A percentile compares a stretch with the other conserved stretches of the same genome.
phyloP scores from a whole-genome alignment of 2,329 filamentous ascomycete species.

The Exserohilum rostratum region DNA sequence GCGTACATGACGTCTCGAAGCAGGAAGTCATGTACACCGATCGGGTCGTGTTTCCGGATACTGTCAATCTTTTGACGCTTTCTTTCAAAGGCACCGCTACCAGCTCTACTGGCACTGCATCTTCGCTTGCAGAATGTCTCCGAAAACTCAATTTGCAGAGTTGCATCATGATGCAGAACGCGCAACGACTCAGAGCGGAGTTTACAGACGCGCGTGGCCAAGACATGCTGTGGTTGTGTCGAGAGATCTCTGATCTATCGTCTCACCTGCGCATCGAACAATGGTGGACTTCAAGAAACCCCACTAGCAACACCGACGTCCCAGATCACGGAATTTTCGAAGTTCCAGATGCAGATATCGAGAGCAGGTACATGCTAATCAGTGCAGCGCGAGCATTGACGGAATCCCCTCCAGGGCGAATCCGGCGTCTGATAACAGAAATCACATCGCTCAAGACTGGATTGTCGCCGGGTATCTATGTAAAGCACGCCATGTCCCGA shows the following conservation, averaged over 20 bases:
- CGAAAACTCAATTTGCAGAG: too few species aligned
- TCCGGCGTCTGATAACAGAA: slow-evolving; percentile 52
- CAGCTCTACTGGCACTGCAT: slow-evolving; percentile 15
- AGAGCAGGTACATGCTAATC: too few species aligned
- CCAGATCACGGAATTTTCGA: slow-evolving; percentile 32
- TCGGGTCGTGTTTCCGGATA: slow-evolving; percentile 39
- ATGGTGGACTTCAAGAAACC: slow-evolving; percentile 2
- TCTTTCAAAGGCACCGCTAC: slow-evolving; percentile 23
- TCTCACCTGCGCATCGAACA: slow-evolving; percentile 13
- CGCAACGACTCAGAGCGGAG: slow-evolving; percentile 11
- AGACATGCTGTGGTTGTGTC: slow-evolving; percentile 40
- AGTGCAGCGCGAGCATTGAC: background rate
- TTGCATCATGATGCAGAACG: slow-evolving; percentile 19
- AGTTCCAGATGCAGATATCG: too few species aligned
- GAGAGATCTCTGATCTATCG: slow-evolving; percentile 36
- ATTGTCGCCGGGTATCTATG: slow-evolving; percentile 58
- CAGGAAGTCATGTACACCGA: slow-evolving; percentile 39
- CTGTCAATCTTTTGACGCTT: slow-evolving; percentile 44
- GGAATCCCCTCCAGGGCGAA: slow-evolving; percentile 45
- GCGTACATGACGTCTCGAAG: slow-evolving; percentile 34
- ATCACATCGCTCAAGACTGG: slow-evolving; percentile 52
- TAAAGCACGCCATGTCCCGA: slow-evolving; percentile 53
- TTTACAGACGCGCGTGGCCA: slow-evolving; percentile 29
- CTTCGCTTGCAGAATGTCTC: too few species aligned
- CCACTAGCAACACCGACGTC: slow-evolving; percentile 32